Percentiles rank a stretch among this genome's conserved stretches.
These are phyloP conservation scores for Gnetum montanum DNA, from an alignment of 75 land plant genomes.

Conservation along the genomic window DNA sequence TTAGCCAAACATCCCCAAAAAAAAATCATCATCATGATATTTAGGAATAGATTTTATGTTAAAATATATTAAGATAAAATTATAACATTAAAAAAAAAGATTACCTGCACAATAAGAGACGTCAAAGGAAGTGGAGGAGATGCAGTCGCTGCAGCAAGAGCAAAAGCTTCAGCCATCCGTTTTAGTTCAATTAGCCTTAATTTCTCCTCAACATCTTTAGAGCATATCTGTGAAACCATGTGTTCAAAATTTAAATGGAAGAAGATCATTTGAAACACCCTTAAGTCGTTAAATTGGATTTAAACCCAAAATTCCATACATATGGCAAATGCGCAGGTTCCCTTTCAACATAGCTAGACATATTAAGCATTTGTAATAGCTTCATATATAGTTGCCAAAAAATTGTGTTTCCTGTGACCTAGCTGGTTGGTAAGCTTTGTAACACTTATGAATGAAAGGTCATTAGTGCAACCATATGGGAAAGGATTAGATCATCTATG, in stretches of 20 bases:
- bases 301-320: background rate
- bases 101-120: constrained; percentile 83
- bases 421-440: no score
- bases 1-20: no score
- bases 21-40: background rate
- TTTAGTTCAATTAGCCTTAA: constrained; percentile 37
- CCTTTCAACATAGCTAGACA: no score
- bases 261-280: no score
- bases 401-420: no score
- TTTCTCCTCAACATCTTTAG: constrained; percentile 46
- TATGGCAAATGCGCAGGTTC: no score
- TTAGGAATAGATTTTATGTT: background rate
- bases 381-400: background rate
- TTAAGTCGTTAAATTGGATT: background rate
- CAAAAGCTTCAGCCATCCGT: constrained; percentile 44
- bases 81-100: background rate
- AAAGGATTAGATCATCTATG: background rate
- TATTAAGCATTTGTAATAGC: no score
- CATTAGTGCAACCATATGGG: no score
- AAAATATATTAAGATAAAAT: no score
- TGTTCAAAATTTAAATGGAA: no score
- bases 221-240: constrained; percentile 43
- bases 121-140: constrained; percentile 75
- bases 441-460: no score
- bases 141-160: constrained; percentile 29